Conservation (phyloP, 495 filamentous ascomycete species). For the Neurospora terricola region DNA sequence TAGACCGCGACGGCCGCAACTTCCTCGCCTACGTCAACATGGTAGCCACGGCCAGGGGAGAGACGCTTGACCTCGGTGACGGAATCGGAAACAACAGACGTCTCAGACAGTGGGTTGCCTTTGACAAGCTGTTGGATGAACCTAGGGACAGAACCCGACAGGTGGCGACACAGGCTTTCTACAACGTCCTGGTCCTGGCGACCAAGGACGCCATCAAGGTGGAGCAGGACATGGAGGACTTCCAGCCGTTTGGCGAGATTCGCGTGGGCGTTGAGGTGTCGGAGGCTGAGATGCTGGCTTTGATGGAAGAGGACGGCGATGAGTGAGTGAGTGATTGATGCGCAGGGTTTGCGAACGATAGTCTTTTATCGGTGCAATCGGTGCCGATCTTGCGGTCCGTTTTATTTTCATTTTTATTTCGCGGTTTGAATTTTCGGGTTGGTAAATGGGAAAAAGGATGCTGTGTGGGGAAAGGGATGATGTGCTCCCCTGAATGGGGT, state of each 20-base stretch:
- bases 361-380: background rate
- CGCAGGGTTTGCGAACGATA: background rate
- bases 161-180: conserved; percentile 63
- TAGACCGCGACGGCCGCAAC: conserved; percentile 31
- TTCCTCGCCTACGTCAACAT: conserved; percentile 47
- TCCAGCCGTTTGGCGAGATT: conserved; percentile 28
- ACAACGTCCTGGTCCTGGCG: conserved; percentile 60
- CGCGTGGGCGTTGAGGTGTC: conserved; percentile 20
- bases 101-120: conserved; percentile 33
- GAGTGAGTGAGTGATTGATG: background rate
- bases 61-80: background rate
- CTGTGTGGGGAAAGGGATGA: background rate
- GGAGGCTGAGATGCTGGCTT: background rate
- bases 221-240: conserved; percentile 34
- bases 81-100: background rate
- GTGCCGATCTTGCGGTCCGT: background rate
- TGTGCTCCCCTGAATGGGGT: too few relatives aligned
- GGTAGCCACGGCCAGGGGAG: conserved; percentile 25
- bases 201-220: conserved; percentile 52
- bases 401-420: background rate
- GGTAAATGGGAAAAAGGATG: background rate
- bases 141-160: conserved; percentile 39
- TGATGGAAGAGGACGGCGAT: background rate
- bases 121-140: conserved; percentile 51
- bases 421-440: background rate